phyloP scores from a whole-genome alignment of 2,329 filamentous ascomycete genomes.

The Monilinia aucupariae region DNA sequence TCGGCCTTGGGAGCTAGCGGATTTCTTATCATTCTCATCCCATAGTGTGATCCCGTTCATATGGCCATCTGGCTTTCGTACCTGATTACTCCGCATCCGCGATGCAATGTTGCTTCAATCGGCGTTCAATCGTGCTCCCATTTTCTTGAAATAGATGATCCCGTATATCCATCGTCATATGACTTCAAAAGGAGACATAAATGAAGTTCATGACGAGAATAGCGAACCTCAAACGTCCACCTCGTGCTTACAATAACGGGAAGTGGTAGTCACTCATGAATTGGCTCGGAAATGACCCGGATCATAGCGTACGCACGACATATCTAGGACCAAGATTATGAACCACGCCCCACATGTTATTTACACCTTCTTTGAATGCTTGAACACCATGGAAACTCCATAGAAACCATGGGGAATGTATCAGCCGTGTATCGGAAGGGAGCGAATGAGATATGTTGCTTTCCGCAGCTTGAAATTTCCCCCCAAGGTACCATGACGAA shows the following conservation, averaged over 20 bases:
- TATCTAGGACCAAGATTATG: neutral
- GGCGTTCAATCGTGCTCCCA: neutral
- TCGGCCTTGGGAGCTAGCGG: neutral
- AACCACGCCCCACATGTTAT: neutral
- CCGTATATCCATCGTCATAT: neutral
- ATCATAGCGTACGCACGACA: slow-evolving; percentile 8
- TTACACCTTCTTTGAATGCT: neutral
- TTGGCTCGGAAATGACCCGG: neutral
- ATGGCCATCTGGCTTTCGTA: neutral
- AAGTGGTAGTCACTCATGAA: neutral
- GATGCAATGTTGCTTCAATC: neutral
- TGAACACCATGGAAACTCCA: neutral
- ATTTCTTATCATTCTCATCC: neutral
- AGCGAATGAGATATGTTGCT: neutral
- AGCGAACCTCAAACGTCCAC: neutral
- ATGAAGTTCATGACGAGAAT: neutral
- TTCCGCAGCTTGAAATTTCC: neutral
- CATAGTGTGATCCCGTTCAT: neutral
- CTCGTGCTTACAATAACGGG: neutral
- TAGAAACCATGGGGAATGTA: neutral
- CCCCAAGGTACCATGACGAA: neutral
- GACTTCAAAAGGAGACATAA: neutral
- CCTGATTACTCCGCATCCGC: slow-evolving; percentile 1
- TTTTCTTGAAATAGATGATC: neutral
- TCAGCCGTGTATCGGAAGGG: neutral